phyloP scores from a whole-genome alignment of 345 rosid species.

The Aurinia saxatilis region DNA sequence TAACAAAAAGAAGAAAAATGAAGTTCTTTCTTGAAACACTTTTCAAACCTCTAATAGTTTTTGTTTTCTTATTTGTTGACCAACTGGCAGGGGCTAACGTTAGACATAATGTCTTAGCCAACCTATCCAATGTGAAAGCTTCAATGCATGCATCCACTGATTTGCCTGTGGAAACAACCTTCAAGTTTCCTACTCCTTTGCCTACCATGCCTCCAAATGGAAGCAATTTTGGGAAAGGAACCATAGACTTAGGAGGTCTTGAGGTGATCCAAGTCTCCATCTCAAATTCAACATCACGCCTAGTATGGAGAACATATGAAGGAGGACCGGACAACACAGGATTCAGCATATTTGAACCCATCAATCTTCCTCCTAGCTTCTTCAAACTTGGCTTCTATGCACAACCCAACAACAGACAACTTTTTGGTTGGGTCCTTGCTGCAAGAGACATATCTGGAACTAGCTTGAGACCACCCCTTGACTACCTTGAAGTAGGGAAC shows the following conservation, averaged over 20 bases:
- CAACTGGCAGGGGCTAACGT: background rate
- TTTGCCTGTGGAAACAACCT: conserved; percentile 38
- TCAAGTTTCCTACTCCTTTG: conserved; percentile 45
- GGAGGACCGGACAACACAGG: conserved; percentile 54
- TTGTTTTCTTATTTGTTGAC: background rate
- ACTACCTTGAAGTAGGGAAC: conserved; percentile 63
- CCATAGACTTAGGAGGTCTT: conserved; percentile 54
- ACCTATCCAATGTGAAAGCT: background rate
- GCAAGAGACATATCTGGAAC: conserved; percentile 35
- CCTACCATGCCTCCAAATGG: conserved; percentile 43
- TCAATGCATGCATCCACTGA: background rate
- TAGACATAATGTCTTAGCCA: background rate
- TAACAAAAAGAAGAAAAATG: background rate
- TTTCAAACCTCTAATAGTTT: background rate
- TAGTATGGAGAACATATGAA: conserved; percentile 48
- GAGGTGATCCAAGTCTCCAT: conserved; percentile 46
- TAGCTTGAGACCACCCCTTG: conserved; percentile 41
- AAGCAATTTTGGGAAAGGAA: conserved; percentile 44
- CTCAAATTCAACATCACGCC: conserved; percentile 18
- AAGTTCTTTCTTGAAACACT: background rate
- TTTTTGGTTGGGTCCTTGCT: conserved; percentile 51
- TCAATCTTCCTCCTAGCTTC: conserved; percentile 32
- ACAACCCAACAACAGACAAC: conserved; percentile 47
- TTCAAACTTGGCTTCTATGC: conserved; percentile 45
- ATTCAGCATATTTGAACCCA: conserved; percentile 52